phyloP scores from a whole-genome alignment of 768 basidiomycete genomes.

The Trametes cubensis region DNA sequence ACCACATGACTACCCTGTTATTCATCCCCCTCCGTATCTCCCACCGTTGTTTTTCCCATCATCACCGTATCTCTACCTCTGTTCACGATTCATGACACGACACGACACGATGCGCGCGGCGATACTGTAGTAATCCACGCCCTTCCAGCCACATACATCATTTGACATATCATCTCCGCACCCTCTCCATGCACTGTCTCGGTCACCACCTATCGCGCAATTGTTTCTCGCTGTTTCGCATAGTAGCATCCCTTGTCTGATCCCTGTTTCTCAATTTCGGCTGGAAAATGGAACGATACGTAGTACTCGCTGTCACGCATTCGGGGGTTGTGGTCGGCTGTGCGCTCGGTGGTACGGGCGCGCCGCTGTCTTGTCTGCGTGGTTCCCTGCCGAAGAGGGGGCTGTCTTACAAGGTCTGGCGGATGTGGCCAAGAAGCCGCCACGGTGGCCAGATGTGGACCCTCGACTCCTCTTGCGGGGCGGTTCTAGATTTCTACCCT shows the following conservation, averaged over 20 bases:
- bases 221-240: slow-evolving; percentile 18
- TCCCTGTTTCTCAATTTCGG: not conserved
- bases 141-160: slow-evolving; percentile 2
- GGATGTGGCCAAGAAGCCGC: slow-evolving; percentile 13
- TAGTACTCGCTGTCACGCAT: not conserved
- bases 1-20: slow-evolving; percentile 20
- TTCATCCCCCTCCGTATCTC: slow-evolving; percentile 1
- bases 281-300: slow-evolving; percentile 12
- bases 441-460: slow-evolving; percentile 10
- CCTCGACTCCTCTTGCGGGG: not conserved
- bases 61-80: not conserved
- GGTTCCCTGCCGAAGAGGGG: slow-evolving; percentile 1
- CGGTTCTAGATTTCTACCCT: slow-evolving; percentile 13
- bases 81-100: slow-evolving; percentile 25
- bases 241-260: slow-evolving; percentile 15
- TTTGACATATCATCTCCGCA: slow-evolving; percentile 13
- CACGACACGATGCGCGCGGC: slow-evolving; percentile 22
- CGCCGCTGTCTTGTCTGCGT: not conserved
- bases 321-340: not conserved
- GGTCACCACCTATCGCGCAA: slow-evolving; percentile 22
- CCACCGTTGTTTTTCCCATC: slow-evolving; percentile 5
- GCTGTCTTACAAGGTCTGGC: slow-evolving; percentile 15
- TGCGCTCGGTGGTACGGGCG: not conserved
- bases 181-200: slow-evolving; percentile 14
- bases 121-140: slow-evolving; percentile 29